Evolutionary conservation across 805 yeast genomes (phyloP).

Genomic region (Myxozyma kluyveri): DNA sequence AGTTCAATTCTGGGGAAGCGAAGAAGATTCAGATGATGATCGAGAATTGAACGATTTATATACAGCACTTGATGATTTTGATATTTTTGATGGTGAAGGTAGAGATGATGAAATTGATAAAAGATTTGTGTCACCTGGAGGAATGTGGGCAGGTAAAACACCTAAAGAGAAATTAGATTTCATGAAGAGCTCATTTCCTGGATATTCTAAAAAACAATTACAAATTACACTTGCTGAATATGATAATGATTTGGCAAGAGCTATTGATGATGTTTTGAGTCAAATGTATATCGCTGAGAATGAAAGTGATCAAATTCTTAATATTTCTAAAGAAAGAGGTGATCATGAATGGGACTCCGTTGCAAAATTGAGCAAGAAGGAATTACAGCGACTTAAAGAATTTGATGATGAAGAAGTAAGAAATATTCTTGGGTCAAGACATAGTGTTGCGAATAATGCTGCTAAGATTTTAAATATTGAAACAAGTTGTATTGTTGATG

Average conservation of each 20-base stretch:
- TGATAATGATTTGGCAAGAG: constrained; percentile 1
- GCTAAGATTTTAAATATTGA: no score
- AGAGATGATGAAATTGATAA: not conserved
- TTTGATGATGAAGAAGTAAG: no score
- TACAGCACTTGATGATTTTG: no score
- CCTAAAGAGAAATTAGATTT: constrained; percentile 10
- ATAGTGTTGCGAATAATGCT: no score
- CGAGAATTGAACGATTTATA: no score
- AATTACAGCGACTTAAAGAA: no score
- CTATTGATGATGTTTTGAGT: constrained; percentile 13
- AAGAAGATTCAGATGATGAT: no score
- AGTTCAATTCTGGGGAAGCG: no score
- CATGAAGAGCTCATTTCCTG: constrained; percentile 9
- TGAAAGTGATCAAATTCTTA: not conserved
- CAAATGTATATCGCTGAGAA: not conserved
- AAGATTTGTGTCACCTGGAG: constrained; percentile 2
- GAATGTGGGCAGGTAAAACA: constrained; percentile 1
- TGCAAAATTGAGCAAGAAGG: not conserved
- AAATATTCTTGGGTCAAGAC: no score
- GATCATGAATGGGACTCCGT: constrained; percentile 5
- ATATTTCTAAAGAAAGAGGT: not conserved
- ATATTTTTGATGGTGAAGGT: not conserved
- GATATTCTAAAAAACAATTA: not conserved
- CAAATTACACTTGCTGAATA: not conserved
- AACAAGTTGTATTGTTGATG: no score